Base-by-base conservation (phyloP, 1,139 yeast genomes). In the Magnusiomyces paraingens region DNA sequence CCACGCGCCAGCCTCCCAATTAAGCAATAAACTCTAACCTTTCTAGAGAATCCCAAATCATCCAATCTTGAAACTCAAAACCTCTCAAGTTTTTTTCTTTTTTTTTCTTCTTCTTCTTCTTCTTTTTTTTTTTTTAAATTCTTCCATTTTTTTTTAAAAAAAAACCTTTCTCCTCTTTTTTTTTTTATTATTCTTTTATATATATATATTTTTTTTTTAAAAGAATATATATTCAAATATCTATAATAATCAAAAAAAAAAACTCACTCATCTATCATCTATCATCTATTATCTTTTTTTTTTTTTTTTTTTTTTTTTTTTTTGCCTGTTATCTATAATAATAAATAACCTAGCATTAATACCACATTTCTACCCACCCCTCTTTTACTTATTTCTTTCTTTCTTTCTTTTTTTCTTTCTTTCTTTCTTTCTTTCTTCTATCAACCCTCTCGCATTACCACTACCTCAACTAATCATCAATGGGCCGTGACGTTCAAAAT, bases 401-500 rank as follows among this genome's bases (percentile, higher is more conserved):
- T 40, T 26, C 47, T 35, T 38, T 15, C 15, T 39, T 32, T 5
- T n/a, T n/a, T n/a, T n/a, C n/a, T n/a, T n/a, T n/a, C n/a, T n/a
- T n/a, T n/a, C n/a, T n/a, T n/a, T n/a, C 39, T 12, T 38, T n/a
- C 4, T 11, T 43, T 22, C 20, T 4, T 41, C 36, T 18, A 18
- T 11, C 10, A 21, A 20, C 41, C 40, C 14, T 21, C 26, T 29
- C 17, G 29, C n/a, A 17, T 38, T 17, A 47, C 32, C 8, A 26
- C 17, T 20, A 14, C 26, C 26, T 5, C 32, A 26, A 26, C 32
- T 26, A 26, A 41, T 3, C 20, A 18, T 15, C 61, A 61, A 62
- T 61, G 57, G 49, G 49, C n/a, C 66, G 77, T 52, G 75, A 72
- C 69, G 74, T 74, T 47, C 81, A 84, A 64, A 86, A 88, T 70